A percentile compares a stretch with the other conserved stretches of the same genome.
phyloP scores from a whole-genome alignment of 768 basidiomycete genomes.

The Inosperma sp. region DNA sequence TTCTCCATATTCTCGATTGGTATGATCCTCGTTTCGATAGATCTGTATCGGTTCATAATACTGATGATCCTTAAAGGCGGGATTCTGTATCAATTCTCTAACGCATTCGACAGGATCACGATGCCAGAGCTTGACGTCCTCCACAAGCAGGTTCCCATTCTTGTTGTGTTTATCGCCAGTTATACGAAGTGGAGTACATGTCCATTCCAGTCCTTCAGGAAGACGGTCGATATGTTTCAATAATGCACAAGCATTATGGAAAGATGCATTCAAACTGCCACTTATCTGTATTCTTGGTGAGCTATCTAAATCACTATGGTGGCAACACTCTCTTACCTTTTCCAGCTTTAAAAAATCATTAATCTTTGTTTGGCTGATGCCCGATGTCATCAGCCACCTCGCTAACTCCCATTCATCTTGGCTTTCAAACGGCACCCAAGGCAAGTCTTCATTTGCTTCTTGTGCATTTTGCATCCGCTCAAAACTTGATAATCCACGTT shows the following conservation, averaged over 20 bases:
- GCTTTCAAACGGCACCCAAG: slow-evolving; percentile 9
- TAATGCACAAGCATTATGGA: slow-evolving; percentile 21
- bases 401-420: slow-evolving; percentile 13
- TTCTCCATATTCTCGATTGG: slow-evolving; percentile 17
- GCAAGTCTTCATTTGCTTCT: too few relatives aligned
- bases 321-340: slow-evolving; percentile 4
- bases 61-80: slow-evolving; percentile 25
- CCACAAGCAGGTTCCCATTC: slow-evolving; percentile 9
- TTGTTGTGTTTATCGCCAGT: slow-evolving; percentile 13
- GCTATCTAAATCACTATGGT: background rate
- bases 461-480: too few relatives aligned
- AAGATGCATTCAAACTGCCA: slow-evolving; percentile 17
- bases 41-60: slow-evolving; percentile 27
- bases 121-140: slow-evolving; percentile 19
- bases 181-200: slow-evolving; percentile 17
- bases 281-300: slow-evolving; percentile 12
- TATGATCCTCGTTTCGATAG: slow-evolving; percentile 15
- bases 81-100: slow-evolving; percentile 26
- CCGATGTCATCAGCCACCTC: slow-evolving; percentile 13
- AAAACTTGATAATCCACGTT: too few relatives aligned
- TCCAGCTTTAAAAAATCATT: slow-evolving; percentile 15
- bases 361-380: slow-evolving; percentile 9
- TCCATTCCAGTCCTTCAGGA: slow-evolving; percentile 22
- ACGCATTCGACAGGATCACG: slow-evolving; percentile 29
- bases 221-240: slow-evolving; percentile 24